Conservation (phyloP, 2,329 filamentous ascomycete species). For the Lachnellula arida region DNA sequence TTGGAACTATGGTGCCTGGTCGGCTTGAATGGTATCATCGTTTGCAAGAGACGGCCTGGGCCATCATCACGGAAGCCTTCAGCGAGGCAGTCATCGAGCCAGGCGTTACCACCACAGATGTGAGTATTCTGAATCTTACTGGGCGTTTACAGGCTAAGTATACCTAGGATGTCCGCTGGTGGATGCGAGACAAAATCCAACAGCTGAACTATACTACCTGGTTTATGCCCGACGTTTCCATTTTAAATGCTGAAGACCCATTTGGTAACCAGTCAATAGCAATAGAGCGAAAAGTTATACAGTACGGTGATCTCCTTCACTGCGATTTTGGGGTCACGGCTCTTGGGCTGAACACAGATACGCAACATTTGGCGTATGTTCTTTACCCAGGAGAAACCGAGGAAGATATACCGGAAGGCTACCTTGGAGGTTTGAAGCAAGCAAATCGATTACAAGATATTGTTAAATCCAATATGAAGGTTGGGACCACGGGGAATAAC, state of each 20-base stretch:
- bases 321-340: constrained; percentile 47
- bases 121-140: constrained; percentile 7
- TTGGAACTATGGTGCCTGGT: constrained; percentile 40
- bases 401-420: constrained; percentile 38
- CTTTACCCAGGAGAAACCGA: constrained; percentile 39
- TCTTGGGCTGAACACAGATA: constrained; percentile 45
- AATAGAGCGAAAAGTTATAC: constrained; percentile 27
- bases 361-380: constrained; percentile 47
- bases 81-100: constrained; percentile 40
- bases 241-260: constrained; percentile 30
- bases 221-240: constrained; percentile 45
- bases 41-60: constrained; percentile 48
- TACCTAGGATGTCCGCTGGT: constrained; percentile 44
- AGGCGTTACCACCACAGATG: constrained; percentile 38
- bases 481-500: constrained; percentile 41
- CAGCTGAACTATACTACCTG: constrained; percentile 47
- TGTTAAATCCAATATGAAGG: constrained; percentile 39
- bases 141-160: background rate
- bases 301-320: constrained; percentile 44
- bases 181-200: constrained; percentile 46
- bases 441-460: constrained; percentile 47
- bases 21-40: constrained; percentile 40
- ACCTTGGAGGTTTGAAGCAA: constrained; percentile 41
- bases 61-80: constrained; percentile 43
- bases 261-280: constrained; percentile 12